phyloP scores from a whole-genome alignment of 1,284 basidiomycete species.

The Leccinum solheimii region DNA sequence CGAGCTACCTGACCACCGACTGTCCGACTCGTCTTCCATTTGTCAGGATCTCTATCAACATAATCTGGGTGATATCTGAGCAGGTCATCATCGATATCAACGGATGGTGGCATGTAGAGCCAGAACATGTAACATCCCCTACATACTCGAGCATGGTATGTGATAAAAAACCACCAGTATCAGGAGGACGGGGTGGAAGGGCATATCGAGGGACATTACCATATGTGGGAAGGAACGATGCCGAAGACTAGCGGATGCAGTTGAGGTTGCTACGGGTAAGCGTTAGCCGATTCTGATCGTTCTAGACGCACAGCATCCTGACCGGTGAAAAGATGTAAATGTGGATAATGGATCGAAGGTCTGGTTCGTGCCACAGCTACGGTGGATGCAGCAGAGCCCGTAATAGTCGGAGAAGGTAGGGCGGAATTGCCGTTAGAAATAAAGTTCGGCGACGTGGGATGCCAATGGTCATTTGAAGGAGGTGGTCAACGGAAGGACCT shows the following conservation, averaged over 20 bases:
- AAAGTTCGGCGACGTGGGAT: slow-evolving; percentile 22
- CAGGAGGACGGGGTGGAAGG: slow-evolving; percentile 22
- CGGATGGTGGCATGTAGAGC: slow-evolving; percentile 13
- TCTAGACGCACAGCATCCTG: slow-evolving; percentile 12
- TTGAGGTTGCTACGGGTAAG: slow-evolving; percentile 11
- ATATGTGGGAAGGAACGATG: slow-evolving; percentile 23
- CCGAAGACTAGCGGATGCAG: slow-evolving; percentile 17
- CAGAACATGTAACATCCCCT: slow-evolving; percentile 12
- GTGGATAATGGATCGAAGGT: slow-evolving; percentile 19
- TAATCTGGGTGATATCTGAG: slow-evolving; percentile 17
- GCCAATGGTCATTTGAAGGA: slow-evolving; percentile 20
- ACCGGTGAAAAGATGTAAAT: slow-evolving; percentile 24
- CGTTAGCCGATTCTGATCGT: slow-evolving; percentile 8
- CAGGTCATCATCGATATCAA: slow-evolving; percentile 18
- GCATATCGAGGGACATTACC: slow-evolving; percentile 22
- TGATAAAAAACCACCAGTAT: slow-evolving; percentile 18
- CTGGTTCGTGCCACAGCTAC: slow-evolving; percentile 15
- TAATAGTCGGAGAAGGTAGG: slow-evolving; percentile 1
- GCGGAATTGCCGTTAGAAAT: slow-evolving; percentile 12
- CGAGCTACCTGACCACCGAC: slow-evolving; percentile 24
- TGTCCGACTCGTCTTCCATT: slow-evolving; percentile 28
- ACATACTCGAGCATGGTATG: slow-evolving; percentile 15
- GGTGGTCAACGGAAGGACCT: slow-evolving; percentile 20
- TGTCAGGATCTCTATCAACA: neutral
- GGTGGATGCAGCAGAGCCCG: slow-evolving; percentile 9